Percentiles rank a stretch among this genome's conserved stretches.
Conservation (phyloP, 345 rosid genomes). For the Syzygium grande region DNA sequence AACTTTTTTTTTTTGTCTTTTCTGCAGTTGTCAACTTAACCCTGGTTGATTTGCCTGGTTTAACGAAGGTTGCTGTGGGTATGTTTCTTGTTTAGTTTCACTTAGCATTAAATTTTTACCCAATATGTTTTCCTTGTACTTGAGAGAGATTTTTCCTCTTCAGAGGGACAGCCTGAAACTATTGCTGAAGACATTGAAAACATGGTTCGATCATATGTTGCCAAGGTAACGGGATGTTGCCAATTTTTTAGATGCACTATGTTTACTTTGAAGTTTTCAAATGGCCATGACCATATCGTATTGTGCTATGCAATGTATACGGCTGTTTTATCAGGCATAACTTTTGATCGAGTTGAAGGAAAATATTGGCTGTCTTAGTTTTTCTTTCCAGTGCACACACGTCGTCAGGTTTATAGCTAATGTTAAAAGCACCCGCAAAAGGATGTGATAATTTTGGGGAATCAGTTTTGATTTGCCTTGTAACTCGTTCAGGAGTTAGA, state of each 20-base stretch:
- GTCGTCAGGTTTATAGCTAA: neutral
- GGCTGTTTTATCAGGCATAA: neutral
- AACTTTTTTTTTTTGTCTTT: neutral
- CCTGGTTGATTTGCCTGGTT: slow-evolving; percentile 84
- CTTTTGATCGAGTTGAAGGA: neutral
- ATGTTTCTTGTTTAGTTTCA: slow-evolving; percentile 5
- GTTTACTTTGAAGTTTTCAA: neutral
- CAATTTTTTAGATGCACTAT: neutral
- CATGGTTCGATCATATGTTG: slow-evolving; percentile 91
- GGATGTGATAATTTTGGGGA: neutral
- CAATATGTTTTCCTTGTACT: neutral
- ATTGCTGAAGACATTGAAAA: slow-evolving; percentile 76
- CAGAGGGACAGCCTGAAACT: slow-evolving; percentile 96
- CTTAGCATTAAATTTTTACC: neutral
- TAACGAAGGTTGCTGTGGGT: slow-evolving; percentile 96
- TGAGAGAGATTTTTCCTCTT: slow-evolving; percentile 7
- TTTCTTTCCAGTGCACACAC: neutral
- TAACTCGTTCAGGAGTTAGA: neutral
- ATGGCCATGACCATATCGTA: neutral
- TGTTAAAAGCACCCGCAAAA: neutral
- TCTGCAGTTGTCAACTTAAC: slow-evolving; percentile 93
- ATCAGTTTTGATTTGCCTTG: neutral
- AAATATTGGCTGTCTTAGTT: neutral
- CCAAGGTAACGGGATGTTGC: slow-evolving; percentile 46
- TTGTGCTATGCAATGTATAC: neutral